A percentile compares a stretch with the other conserved stretches of the same genome.
phyloP scores from a whole-genome alignment of 139 green algal genomes.

The Gonium pectorale region DNA sequence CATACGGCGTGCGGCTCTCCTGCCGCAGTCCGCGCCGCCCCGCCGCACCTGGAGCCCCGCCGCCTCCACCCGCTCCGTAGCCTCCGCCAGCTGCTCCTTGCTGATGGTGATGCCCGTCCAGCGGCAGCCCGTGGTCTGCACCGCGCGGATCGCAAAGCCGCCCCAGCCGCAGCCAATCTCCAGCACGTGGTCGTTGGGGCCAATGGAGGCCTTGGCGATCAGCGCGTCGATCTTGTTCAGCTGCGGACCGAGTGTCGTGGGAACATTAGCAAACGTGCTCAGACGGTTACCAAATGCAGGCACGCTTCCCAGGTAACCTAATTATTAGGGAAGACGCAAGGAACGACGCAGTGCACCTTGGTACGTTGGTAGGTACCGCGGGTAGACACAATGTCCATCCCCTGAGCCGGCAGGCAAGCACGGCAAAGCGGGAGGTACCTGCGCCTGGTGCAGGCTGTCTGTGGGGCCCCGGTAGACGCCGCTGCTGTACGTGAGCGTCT shows the following conservation, averaged over 20 bases:
- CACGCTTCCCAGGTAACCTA: no score
- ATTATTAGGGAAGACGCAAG: no score
- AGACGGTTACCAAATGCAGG: no score
- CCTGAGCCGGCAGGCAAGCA: no score
- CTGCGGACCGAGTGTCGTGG: no score
- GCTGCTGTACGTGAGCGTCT: constrained; percentile 94
- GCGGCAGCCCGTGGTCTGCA: constrained; percentile 72
- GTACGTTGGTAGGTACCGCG: no score
- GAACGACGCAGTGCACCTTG: no score
- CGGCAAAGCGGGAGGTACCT: no score
- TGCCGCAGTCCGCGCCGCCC: no score
- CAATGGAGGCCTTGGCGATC: constrained; percentile 72
- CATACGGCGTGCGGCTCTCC: no score
- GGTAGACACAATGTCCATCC: no score
- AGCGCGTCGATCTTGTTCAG: constrained; percentile 90
- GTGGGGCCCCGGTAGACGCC: constrained; percentile 45
- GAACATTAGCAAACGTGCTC: no score
- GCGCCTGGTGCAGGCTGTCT: constrained; percentile 5
- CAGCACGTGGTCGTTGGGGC: constrained; percentile 83
- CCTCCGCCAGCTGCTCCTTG: constrained; percentile 94
- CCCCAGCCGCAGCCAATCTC: constrained; percentile 99
- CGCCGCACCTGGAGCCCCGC: constrained; percentile 82
- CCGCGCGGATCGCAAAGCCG: constrained; percentile 89
- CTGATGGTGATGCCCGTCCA: constrained; percentile 49
- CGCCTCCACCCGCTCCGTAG: constrained; percentile 76